Evolutionary conservation across 2,329 filamentous ascomycete species (phyloP), one percentile per base, ranked within the genome.

Genomic region (Sarocladium strictum): DNA sequence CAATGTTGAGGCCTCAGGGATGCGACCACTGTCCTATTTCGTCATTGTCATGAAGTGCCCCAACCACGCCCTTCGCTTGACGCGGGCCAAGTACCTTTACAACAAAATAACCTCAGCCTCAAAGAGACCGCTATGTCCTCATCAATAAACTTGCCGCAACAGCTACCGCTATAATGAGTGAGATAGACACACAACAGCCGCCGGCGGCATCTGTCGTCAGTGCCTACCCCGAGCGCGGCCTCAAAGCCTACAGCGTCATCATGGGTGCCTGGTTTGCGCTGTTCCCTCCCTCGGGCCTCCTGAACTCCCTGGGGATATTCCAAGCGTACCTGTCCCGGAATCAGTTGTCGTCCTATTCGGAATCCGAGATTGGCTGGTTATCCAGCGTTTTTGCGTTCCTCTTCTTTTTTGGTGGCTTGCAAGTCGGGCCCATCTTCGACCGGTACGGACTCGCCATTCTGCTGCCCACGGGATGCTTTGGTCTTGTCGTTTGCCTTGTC

Each of bases 381-480:
- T 92, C 93, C 62, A 85, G 86, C 61, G 72, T 94, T 53, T 93
- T 91, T 65, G 77, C 89, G 27, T 95, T 94, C 64, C 73, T 93
- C 47, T 81, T 88, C 45, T 93, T 94, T 67, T 89, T 93, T 63
- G 84, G 88, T 35, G 89, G 90, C 24, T 81, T 95, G 10, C 87
- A 93, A 63, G 85, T 92, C 51, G 90, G 90, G 0, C 89, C 90
- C 1, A 68, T 94, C 35, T 95, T 95, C 65, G 90, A 96, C 65
- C 79, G 80, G 47, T 80, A 86, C 59, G 90, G 90, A 0, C 87
- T 90, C 0, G 76, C 83, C 14, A 67, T 78, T 56, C 76, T 94
- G n/a, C 76, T 94, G 2, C 66, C 83, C 1, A 70, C 72, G 0
- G 90, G 90, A 6, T 84, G 83, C 53, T 62, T 86, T 24, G 69